Conservation (phyloP, 352 stramenopile species). For the Globisporangium ultimum region DNA sequence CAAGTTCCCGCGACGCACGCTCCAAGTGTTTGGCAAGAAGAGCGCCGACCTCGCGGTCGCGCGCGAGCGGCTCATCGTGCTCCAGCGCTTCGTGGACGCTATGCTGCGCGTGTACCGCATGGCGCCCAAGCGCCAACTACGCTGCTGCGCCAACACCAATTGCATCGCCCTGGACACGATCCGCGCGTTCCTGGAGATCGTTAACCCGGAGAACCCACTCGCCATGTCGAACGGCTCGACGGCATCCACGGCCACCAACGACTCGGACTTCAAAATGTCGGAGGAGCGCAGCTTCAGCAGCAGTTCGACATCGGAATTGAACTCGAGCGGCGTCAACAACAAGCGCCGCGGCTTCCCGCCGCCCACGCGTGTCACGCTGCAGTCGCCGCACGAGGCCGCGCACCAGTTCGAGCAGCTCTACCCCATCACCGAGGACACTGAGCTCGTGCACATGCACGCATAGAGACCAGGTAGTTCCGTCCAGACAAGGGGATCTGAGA, state of each 20-base stretch:
- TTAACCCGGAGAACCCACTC: slow-evolving; percentile 15
- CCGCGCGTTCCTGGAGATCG: slow-evolving; percentile 46
- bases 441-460: slow-evolving; percentile 23
- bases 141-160: slow-evolving; percentile 51
- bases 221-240: neutral
- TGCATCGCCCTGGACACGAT: slow-evolving; percentile 44
- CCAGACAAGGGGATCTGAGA: neutral
- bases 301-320: neutral
- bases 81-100: slow-evolving; percentile 55
- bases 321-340: neutral
- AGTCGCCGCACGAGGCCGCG: slow-evolving; percentile 7
- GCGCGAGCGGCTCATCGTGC: slow-evolving; percentile 27
- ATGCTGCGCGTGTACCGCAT: slow-evolving; percentile 48
- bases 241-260: neutral
- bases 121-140: slow-evolving; percentile 41
- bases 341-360: slow-evolving; percentile 19
- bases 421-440: slow-evolving; percentile 51
- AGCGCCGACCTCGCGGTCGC: slow-evolving; percentile 28
- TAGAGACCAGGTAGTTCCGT: neutral
- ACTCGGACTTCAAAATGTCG: neutral
- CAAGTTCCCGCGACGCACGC: slow-evolving; percentile 55
- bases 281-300: neutral
- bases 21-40: slow-evolving; percentile 14
- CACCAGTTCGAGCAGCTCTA: slow-evolving; percentile 45
- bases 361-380: slow-evolving; percentile 18